Percentiles rank a stretch among this genome's conserved stretches.
phyloP scores from a whole-genome alignment of 805 yeast species.

The Hanseniaspora occidentalis region DNA sequence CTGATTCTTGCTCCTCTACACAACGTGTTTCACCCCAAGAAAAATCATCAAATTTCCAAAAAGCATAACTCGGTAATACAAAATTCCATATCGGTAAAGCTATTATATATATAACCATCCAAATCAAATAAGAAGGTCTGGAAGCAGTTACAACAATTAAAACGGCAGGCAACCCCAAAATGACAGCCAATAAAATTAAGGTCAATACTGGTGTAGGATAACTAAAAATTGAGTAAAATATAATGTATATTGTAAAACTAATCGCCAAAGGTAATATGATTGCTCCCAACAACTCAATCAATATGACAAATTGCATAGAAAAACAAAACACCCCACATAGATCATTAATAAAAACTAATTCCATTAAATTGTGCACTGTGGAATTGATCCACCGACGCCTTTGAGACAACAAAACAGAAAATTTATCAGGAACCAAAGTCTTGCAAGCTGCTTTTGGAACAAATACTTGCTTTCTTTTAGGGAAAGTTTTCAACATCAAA shows the following conservation, averaged over 20 bases:
- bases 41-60: conserved; percentile 92
- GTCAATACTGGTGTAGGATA: conserved; percentile 70
- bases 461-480: conserved; percentile 76
- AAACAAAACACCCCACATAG: conserved; percentile 91
- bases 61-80: conserved; percentile 73
- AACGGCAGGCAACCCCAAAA: conserved; percentile 77
- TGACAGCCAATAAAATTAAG: conserved; percentile 58
- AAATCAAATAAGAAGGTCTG: conserved; percentile 53
- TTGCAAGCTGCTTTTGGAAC: conserved; percentile 88
- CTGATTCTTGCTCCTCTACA: conserved; percentile 31
- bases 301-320: conserved; percentile 87
- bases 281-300: conserved; percentile 76
- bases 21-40: conserved; percentile 93
- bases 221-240: conserved; percentile 55
- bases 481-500: conserved; percentile 78
- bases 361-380: conserved; percentile 85
- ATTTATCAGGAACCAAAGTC: conserved; percentile 77
- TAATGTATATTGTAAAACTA: conserved; percentile 67
- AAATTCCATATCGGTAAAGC: conserved; percentile 95
- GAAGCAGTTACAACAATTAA: conserved; percentile 74
- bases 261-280: conserved; percentile 83
- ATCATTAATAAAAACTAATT: conserved; percentile 70
- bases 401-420: conserved; percentile 71
- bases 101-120: conserved; percentile 65
- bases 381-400: conserved; percentile 97